Percentiles rank a stretch among this genome's conserved stretches.
These are phyloP conservation scores for Serpula lacrymans DNA, from an alignment of 768 basidiomycete species.

Conservation along the genomic window DNA sequence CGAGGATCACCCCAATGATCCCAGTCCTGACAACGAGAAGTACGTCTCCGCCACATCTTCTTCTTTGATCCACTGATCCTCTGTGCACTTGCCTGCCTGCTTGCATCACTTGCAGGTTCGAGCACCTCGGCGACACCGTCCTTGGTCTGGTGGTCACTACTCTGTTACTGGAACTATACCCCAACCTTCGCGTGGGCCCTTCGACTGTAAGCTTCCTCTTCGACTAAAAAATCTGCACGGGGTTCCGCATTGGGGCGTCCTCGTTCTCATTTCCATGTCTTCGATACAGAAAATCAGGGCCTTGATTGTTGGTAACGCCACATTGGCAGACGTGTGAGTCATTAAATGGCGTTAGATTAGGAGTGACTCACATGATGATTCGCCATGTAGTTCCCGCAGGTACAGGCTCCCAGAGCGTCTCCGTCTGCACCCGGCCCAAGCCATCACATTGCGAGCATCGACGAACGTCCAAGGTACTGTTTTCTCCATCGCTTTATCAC, in stretches of 20 bases:
- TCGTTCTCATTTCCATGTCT: not conserved
- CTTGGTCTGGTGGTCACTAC: constrained; percentile 64
- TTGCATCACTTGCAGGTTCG: constrained; percentile 43
- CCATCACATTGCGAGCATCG: constrained; percentile 67
- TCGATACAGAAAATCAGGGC: constrained; percentile 68
- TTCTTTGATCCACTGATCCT: not conserved
- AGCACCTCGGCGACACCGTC: constrained; percentile 76
- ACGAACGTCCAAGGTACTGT: constrained; percentile 63
- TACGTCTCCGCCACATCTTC: constrained; percentile 29
- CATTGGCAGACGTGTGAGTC: constrained; percentile 64
- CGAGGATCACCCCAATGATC: constrained; percentile 69
- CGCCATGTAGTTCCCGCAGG: constrained; percentile 46
- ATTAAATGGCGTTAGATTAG: constrained; percentile 11
- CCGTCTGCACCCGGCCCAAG: constrained; percentile 68
- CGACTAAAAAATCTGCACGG: not conserved
- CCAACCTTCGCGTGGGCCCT: constrained; percentile 71
- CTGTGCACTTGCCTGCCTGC: not conserved
- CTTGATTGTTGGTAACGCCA: constrained; percentile 70
- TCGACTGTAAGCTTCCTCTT: constrained; percentile 52
- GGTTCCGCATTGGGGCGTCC: not conserved
- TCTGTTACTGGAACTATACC: constrained; percentile 61
- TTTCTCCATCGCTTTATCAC: constrained; percentile 3
- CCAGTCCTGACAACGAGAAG: constrained; percentile 82
- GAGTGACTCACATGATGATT: constrained; percentile 1
- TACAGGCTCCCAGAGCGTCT: constrained; percentile 64